A percentile compares a stretch with the other conserved stretches of the same genome.
These are phyloP conservation scores for Phellinidium pouzarii DNA, from an alignment of 1,284 basidiomycete species.

Conservation along the genomic window DNA sequence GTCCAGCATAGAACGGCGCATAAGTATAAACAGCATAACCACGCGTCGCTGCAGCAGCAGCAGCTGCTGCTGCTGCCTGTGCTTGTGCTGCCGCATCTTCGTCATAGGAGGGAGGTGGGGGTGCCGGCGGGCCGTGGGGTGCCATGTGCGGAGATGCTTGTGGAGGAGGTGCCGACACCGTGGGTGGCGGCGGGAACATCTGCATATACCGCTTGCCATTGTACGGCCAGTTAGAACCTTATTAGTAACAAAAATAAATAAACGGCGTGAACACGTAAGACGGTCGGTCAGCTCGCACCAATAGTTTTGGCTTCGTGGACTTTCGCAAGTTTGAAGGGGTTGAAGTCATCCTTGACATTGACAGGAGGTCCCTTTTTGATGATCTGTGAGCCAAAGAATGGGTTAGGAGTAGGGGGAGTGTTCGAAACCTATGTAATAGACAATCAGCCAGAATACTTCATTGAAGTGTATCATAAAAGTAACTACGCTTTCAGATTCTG, in stretches of 20 bases:
- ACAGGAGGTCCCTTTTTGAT: slow-evolving; percentile 68
- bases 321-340: slow-evolving; percentile 85
- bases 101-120: slow-evolving; percentile 67
- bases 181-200: slow-evolving; percentile 59
- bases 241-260: slow-evolving; percentile 9
- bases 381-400: slow-evolving; percentile 79
- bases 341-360: slow-evolving; percentile 90
- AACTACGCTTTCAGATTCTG: slow-evolving; percentile 41
- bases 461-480: background rate
- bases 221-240: slow-evolving; percentile 81
- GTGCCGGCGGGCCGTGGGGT: slow-evolving; percentile 56
- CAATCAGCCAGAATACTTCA: background rate
- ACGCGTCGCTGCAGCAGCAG: slow-evolving; percentile 35
- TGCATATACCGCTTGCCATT: slow-evolving; percentile 78
- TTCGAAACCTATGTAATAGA: slow-evolving; percentile 26
- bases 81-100: slow-evolving; percentile 60
- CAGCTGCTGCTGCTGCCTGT: slow-evolving; percentile 27
- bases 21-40: slow-evolving; percentile 63
- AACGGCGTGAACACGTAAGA: slow-evolving; percentile 2
- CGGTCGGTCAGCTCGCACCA: slow-evolving; percentile 39
- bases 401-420: slow-evolving; percentile 47
- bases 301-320: slow-evolving; percentile 66
- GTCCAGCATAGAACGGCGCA: slow-evolving; percentile 68
- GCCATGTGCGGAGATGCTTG: slow-evolving; percentile 61
- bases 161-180: slow-evolving; percentile 40